Evolutionary conservation across 495 filamentous ascomycete genomes (phyloP), one percentile per base, ranked within the genome.

Genomic region (Penicillium turbatum): DNA sequence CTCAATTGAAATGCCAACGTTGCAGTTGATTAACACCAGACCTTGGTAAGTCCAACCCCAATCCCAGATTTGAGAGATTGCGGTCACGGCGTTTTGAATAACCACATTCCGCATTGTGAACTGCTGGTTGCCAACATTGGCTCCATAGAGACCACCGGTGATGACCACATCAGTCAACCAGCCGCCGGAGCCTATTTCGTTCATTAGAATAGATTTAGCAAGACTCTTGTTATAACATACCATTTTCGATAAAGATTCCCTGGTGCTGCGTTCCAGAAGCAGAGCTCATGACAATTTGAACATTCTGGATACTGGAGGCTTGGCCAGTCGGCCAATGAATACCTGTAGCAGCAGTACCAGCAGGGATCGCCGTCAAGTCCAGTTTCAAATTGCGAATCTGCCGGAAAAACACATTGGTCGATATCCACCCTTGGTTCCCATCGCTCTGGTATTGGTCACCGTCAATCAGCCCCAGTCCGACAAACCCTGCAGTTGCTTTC

Each of bases 281-380:
- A 17, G 73, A 72, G 16, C 73, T 81, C 86, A 92, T 86, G 52
- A 78, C 74, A 69, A 95, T 91, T 16, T 82, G 73, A 27, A 91
- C 74, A 65, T 93, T 93, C 63, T 91, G 87, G 31, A 90, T 72
- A 60, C 84, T 88, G 6, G 86, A 86, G 3, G 86, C 86, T 59
- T 91, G 81, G 7, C 74, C 76, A 46, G 77, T 87, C 0, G 86
- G 86, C 89, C 89, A 93, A 60, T 92, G 88, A 48, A 93, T 85
- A 34, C 86, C 87, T 31, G 73, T 78, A 0, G 81, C 79, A 7
- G 74, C 74, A 2, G 69, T 66, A 6, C 60, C 77, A 0, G 67
- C 76, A 1, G 83, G 76, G 34, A 91, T 80, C 29, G 59, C 70
- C 5, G 85, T 91, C 39, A 82, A 79, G 61, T 93, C 89, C 26